Conservation (phyloP, 306 rosid species). For the Quercus suber region DNA sequence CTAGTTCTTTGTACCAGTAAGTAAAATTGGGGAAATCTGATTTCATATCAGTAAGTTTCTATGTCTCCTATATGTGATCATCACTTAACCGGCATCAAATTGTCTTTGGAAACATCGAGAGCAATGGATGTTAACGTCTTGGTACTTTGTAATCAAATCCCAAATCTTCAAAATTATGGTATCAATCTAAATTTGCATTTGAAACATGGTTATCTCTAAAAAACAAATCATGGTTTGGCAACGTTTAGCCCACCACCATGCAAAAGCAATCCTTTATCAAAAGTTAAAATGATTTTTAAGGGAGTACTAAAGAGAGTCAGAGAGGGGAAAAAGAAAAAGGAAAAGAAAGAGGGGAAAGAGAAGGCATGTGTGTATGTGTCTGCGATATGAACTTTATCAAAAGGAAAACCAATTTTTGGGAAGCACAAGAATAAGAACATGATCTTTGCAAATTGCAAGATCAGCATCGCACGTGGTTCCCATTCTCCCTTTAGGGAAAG, state of each 20-base stretch:
- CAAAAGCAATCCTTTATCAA: neutral
- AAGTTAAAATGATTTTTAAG: conserved; percentile 14
- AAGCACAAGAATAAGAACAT: conserved; percentile 42
- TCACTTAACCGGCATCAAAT: conserved; percentile 38
- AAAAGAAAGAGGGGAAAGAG: conserved; percentile 2
- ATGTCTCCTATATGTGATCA: conserved; percentile 22
- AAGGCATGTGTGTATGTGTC: neutral
- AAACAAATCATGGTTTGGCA: neutral
- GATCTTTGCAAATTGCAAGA: conserved; percentile 36
- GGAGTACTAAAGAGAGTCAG: neutral
- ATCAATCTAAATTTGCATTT: neutral
- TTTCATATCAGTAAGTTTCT: conserved; percentile 4
- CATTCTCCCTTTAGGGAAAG: conserved; percentile 16
- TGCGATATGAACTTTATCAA: neutral
- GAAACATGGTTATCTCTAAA: neutral
- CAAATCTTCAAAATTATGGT: neutral
- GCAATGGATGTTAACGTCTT: conserved; percentile 18
- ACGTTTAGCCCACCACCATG: neutral
- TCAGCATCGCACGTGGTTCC: conserved; percentile 25
- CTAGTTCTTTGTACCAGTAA: conserved; percentile 16
- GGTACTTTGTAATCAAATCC: conserved; percentile 31
- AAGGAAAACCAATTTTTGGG: neutral
- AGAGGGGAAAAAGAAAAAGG: neutral
- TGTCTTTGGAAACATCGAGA: conserved; percentile 20
- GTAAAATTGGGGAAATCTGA: conserved; percentile 2